phyloP scores from a whole-genome alignment of 1,284 basidiomycete species.

The Stygiomarasmius scandens region DNA sequence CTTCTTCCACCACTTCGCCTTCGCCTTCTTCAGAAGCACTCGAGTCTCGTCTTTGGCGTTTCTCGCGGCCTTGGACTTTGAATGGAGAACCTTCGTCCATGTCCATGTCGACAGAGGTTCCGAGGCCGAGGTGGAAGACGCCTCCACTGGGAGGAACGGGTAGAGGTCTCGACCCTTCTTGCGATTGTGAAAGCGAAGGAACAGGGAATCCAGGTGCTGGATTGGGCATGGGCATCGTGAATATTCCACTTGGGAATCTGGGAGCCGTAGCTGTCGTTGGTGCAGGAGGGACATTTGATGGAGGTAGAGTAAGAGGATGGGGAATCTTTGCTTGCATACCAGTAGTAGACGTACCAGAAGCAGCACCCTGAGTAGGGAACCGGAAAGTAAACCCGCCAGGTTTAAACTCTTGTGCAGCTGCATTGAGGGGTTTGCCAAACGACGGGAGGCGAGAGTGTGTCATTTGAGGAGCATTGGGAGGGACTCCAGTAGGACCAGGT shows the following conservation, averaged over 20 bases:
- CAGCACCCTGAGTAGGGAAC: conserved; percentile 48
- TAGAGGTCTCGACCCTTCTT: conserved; percentile 21
- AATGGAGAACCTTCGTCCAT: conserved; percentile 26
- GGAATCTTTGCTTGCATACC: conserved; percentile 24
- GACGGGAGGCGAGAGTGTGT: conserved; percentile 60
- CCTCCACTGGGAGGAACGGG: conserved; percentile 21
- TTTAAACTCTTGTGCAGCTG: conserved; percentile 78
- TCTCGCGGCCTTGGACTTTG: conserved; percentile 69
- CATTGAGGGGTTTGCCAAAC: conserved; percentile 63
- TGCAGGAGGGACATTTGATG: background rate
- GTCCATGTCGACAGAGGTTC: background rate
- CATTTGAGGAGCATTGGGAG: conserved; percentile 39
- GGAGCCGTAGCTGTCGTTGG: background rate
- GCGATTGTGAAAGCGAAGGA: conserved; percentile 14
- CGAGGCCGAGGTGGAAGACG: background rate
- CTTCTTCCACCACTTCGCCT: conserved; percentile 50
- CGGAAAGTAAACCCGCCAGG: conserved; percentile 74
- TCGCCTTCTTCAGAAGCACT: too few relatives aligned
- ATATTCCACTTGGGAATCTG: background rate
- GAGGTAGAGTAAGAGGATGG: conserved; percentile 26
- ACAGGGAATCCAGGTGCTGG: conserved; percentile 26
- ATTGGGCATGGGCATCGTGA: conserved; percentile 25
- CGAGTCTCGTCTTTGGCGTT: conserved; percentile 64
- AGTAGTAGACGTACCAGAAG: conserved; percentile 35
- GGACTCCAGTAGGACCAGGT: conserved; percentile 29